Conservation (phyloP, 495 filamentous ascomycete genomes). For the Pyronema domesticum region DNA sequence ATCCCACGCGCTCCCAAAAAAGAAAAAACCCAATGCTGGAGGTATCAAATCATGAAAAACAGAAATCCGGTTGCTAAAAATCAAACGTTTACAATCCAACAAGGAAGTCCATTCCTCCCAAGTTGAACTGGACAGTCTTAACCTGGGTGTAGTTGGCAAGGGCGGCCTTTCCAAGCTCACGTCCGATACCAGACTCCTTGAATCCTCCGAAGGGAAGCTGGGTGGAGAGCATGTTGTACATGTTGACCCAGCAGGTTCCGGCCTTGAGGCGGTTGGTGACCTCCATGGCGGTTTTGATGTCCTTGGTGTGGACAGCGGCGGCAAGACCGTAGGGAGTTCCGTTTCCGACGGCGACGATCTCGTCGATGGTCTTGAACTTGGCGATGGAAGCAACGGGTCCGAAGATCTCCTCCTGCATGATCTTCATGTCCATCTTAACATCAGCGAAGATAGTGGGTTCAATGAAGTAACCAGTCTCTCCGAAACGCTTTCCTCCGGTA, state of each 20-base stretch:
- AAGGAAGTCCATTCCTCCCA: conserved; percentile 21
- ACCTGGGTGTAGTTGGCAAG: conserved; percentile 80
- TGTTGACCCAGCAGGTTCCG: conserved; percentile 94
- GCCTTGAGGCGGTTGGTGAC: conserved; percentile 67
- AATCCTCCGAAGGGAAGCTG: conserved; percentile 66
- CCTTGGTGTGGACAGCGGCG: conserved; percentile 77
- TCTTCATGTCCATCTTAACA: conserved; percentile 85
- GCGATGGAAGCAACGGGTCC: conserved; percentile 83
- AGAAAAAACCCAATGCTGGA: not conserved
- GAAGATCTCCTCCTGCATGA: conserved; percentile 97
- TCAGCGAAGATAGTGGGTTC: conserved; percentile 92
- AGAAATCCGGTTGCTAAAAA: no score
- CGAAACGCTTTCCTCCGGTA: conserved; percentile 72
- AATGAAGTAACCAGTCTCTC: conserved; percentile 89
- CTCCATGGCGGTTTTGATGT: conserved; percentile 83
- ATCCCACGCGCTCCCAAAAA: not conserved
- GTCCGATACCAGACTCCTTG: conserved; percentile 85
- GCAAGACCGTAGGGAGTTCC: conserved; percentile 73
- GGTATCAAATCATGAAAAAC: no score
- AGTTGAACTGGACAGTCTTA: conserved; percentile 40
- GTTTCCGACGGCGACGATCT: conserved; percentile 69
- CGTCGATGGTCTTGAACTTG: conserved; percentile 83
- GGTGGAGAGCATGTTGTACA: conserved; percentile 72
- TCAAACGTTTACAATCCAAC: no score
- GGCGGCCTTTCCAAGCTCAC: conserved; percentile 86